These are phyloP conservation scores for Malassezia sympodialis DNA, from an alignment of 1,284 basidiomycete genomes.

Conservation along the genomic window DNA sequence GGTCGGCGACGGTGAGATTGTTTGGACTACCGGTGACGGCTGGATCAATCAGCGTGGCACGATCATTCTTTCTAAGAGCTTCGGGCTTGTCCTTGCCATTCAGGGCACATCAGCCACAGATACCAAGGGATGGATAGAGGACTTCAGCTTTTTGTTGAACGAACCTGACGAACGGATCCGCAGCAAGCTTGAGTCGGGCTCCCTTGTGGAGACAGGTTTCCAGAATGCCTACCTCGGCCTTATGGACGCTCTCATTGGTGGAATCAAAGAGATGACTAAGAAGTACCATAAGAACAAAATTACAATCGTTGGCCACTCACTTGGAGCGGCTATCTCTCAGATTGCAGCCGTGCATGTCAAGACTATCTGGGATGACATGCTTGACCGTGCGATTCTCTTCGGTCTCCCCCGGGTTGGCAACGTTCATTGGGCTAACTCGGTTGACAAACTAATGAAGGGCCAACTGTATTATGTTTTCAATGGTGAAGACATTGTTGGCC, in stretches of 20 bases:
- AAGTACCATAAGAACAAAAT: conserved; percentile 6
- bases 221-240: conserved; percentile 10
- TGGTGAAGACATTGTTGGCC: conserved; percentile 13
- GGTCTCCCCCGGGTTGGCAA: conserved; percentile 22
- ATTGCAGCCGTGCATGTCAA: conserved; percentile 9
- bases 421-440: conserved; percentile 12
- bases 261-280: not conserved
- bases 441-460: conserved; percentile 9
- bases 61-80: conserved; percentile 10
- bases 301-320: conserved; percentile 14
- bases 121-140: not conserved
- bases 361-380: conserved; percentile 18
- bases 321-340: conserved; percentile 11
- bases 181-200: not conserved
- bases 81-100: conserved; percentile 10
- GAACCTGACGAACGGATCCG: conserved; percentile 1
- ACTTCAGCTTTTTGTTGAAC: not conserved
- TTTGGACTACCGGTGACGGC: conserved; percentile 10
- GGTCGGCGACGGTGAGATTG: conserved; percentile 12
- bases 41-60: conserved; percentile 14
- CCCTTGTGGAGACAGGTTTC: not conserved
- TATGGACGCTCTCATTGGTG: conserved; percentile 3
- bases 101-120: conserved; percentile 5
- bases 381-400: conserved; percentile 7
- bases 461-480: conserved; percentile 14